A percentile compares a stretch with the other conserved stretches of the same genome.
Evolutionary conservation across 495 filamentous ascomycete species (phyloP).

Genomic region (Tetracladium marchalianum): DNA sequence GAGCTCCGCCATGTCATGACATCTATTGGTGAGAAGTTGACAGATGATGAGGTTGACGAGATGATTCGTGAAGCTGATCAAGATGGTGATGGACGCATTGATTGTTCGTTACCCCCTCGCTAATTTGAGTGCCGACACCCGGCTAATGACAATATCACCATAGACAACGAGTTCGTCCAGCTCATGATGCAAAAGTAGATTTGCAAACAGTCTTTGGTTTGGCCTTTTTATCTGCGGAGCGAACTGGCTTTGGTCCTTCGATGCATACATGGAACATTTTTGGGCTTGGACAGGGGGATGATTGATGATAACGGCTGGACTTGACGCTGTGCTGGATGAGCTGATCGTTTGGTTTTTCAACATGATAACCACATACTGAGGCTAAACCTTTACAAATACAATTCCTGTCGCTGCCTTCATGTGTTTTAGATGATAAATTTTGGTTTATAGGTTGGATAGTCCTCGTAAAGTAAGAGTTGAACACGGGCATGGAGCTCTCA

Average conservation of each 20-base stretch:
- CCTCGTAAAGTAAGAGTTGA: too few relatives aligned
- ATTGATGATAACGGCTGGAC: constrained; percentile 1
- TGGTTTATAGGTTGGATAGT: too few relatives aligned
- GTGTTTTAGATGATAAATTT: too few relatives aligned
- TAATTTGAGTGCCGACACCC: background rate
- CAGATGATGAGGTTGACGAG: constrained; percentile 98
- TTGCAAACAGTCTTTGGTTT: constrained; percentile 13
- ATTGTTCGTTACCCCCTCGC: constrained; percentile 51
- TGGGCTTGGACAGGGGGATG: background rate
- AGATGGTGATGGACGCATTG: constrained; percentile 90
- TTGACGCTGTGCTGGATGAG: too few relatives aligned
- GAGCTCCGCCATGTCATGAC: constrained; percentile 99
- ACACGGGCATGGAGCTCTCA: too few relatives aligned
- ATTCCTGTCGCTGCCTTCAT: background rate
- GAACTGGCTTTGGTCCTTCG: constrained; percentile 3
- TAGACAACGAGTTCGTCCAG: constrained; percentile 99
- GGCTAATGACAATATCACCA: constrained; percentile 3
- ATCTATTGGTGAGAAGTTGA: constrained; percentile 98
- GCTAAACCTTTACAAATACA: constrained; percentile 17
- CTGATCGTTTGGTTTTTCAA: too few relatives aligned
- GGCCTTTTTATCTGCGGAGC: constrained; percentile 18
- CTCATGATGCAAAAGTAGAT: constrained; percentile 99
- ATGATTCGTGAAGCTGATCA: constrained; percentile 99
- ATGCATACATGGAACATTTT: constrained; percentile 1
- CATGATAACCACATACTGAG: constrained; percentile 8